Evolutionary conservation across 257 asterid genomes (phyloP).

Genomic region (Oldenlandia corymbosa): DNA sequence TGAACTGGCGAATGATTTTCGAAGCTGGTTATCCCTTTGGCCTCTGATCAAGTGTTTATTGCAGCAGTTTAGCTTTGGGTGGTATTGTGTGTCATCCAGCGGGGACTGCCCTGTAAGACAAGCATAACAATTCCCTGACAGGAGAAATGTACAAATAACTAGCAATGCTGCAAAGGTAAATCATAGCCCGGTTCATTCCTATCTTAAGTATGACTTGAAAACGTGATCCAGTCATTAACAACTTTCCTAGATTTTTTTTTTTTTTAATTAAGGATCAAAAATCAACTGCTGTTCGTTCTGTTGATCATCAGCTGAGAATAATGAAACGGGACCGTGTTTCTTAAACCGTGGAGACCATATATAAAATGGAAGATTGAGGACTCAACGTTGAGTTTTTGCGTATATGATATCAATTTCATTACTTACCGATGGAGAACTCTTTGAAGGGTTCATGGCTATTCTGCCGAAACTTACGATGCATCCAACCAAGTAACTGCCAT

Average conservation of each 20-base stretch:
- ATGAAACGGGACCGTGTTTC: neutral
- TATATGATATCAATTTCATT: conserved; percentile 4
- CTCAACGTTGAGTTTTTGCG: neutral
- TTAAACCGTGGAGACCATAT: neutral
- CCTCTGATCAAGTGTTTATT: conserved; percentile 35
- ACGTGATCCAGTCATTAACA: too few species aligned
- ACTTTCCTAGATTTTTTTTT: too few species aligned
- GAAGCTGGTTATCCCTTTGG: conserved; percentile 46
- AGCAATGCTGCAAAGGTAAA: conserved; percentile 1
- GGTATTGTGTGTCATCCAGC: conserved; percentile 33
- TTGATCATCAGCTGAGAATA: neutral
- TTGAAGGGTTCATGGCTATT: conserved; percentile 58
- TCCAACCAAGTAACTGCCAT: conserved; percentile 91
- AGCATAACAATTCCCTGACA: conserved; percentile 35
- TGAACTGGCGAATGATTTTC: conserved; percentile 62
- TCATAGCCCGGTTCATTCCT: too few species aligned
- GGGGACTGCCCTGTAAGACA: conserved; percentile 60
- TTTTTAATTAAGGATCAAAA: neutral
- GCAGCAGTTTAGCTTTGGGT: conserved; percentile 26
- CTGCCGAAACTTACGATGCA: conserved; percentile 92
- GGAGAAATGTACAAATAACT: conserved; percentile 17
- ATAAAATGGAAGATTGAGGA: neutral
- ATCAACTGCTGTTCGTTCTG: neutral
- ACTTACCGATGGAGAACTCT: conserved; percentile 63
- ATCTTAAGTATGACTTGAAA: too few species aligned